Conservation (phyloP, 1,284 basidiomycete species). For the Fomitopsis schrenkii region DNA sequence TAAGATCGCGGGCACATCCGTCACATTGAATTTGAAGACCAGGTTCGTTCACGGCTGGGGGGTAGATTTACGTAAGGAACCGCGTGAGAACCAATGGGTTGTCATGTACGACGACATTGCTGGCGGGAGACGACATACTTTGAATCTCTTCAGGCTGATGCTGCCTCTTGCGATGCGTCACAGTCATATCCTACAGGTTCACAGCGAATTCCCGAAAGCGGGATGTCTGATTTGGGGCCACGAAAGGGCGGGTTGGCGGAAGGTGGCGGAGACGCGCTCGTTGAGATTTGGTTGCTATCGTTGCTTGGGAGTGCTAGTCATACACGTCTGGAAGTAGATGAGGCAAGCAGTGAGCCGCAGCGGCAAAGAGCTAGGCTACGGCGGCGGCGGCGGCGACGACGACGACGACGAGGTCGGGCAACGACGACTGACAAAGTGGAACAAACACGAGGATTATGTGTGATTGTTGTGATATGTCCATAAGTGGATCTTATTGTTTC, state of each 20-base stretch:
- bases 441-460: neutral
- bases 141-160: constrained; percentile 71
- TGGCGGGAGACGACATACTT: constrained; percentile 42
- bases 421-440: neutral
- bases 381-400: constrained; percentile 25
- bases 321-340: neutral
- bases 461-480: neutral
- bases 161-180: constrained; percentile 72
- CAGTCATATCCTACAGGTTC: constrained; percentile 49
- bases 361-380: constrained; percentile 4
- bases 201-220: neutral
- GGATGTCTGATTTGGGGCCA: neutral
- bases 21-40: constrained; percentile 77
- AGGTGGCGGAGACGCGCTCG: neutral
- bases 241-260: neutral
- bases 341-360: neutral
- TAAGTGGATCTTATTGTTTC: neutral
- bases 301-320: neutral
- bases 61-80: constrained; percentile 33
- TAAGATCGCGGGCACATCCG: constrained; percentile 68
- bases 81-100: constrained; percentile 34
- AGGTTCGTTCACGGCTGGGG: constrained; percentile 68
- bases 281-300: neutral
- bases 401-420: constrained; percentile 15
- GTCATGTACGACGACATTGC: constrained; percentile 19